Evolutionary conservation across 2,329 filamentous ascomycete genomes (phyloP).

Genomic region (Gnomoniopsis smithogilvyi): DNA sequence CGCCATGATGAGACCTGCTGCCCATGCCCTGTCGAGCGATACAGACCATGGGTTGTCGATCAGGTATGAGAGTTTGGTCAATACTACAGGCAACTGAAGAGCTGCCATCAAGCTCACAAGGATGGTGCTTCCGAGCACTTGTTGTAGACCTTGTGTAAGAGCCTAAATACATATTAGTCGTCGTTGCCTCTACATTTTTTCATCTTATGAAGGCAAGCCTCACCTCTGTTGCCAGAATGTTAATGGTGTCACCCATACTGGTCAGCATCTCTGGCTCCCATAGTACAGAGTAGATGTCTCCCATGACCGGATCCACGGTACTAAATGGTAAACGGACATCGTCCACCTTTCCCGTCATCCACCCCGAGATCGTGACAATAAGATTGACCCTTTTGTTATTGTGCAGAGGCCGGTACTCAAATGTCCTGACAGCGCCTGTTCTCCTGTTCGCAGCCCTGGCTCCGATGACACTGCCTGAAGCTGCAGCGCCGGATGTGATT

Average conservation of each 20-base stretch:
- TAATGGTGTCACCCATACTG: conserved; percentile 98
- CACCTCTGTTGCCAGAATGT: conserved; percentile 95
- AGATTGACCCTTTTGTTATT: conserved; percentile 98
- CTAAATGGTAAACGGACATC: conserved; percentile 94
- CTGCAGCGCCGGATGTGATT: conserved; percentile 84
- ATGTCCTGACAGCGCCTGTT: conserved; percentile 90
- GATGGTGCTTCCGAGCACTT: conserved; percentile 88
- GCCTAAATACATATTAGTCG: conserved; percentile 57
- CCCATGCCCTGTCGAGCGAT: conserved; percentile 85
- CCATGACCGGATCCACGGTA: conserved; percentile 96
- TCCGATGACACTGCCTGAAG: conserved; percentile 84
- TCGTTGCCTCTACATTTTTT: conserved; percentile 19
- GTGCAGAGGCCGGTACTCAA: conserved; percentile 93
- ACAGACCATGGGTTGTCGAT: conserved; percentile 99
- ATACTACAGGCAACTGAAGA: conserved; percentile 83
- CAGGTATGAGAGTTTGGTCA: conserved; percentile 91
- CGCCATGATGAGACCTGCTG: conserved; percentile 86
- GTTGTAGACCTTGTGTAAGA: conserved; percentile 92
- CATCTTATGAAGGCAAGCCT: conserved; percentile 30
- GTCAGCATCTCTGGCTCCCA: conserved; percentile 99
- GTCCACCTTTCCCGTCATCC: conserved; percentile 98
- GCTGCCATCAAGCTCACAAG: conserved; percentile 88
- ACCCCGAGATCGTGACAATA: conserved; percentile 91
- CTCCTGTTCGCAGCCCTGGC: conserved; percentile 80
- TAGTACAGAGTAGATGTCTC: conserved; percentile 91